Percentiles rank a stretch among this genome's conserved stretches.
These are phyloP conservation scores for Botrytis fragariae DNA, from an alignment of 2,329 filamentous ascomycete genomes.

Conservation along the genomic window DNA sequence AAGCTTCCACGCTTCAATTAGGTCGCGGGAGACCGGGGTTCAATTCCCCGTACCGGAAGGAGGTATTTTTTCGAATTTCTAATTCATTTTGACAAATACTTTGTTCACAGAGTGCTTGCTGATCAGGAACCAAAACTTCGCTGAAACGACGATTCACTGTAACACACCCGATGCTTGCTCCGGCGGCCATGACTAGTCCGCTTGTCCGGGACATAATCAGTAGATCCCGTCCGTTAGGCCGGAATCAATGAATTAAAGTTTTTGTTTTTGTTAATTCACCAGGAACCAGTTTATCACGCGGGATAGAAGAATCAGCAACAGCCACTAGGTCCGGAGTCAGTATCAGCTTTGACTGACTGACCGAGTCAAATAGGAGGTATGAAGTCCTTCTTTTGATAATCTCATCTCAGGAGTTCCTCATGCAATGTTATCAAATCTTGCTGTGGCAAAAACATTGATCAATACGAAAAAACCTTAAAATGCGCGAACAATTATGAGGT, in stretches of 20 bases:
- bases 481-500: neutral
- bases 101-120: neutral
- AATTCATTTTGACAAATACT: neutral
- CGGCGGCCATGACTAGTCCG: neutral
- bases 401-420: neutral
- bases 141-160: neutral
- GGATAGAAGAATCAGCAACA: neutral
- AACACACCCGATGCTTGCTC: neutral
- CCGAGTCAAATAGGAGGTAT: neutral
- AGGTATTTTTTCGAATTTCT: accelerated
- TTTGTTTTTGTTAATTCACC: slow-evolving; percentile 3
- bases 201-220: neutral
- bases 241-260: neutral
- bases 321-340: neutral
- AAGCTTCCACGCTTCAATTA: neutral
- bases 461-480: neutral
- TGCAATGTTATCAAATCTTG: neutral
- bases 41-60: neutral
- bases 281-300: neutral
- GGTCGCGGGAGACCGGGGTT: slow-evolving; percentile 1
- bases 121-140: neutral
- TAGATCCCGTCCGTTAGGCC: neutral
- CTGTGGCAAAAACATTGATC: neutral
- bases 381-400: neutral
- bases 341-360: neutral